phyloP scores from a whole-genome alignment of 805 yeast species.

The Lipomyces anomalus region DNA sequence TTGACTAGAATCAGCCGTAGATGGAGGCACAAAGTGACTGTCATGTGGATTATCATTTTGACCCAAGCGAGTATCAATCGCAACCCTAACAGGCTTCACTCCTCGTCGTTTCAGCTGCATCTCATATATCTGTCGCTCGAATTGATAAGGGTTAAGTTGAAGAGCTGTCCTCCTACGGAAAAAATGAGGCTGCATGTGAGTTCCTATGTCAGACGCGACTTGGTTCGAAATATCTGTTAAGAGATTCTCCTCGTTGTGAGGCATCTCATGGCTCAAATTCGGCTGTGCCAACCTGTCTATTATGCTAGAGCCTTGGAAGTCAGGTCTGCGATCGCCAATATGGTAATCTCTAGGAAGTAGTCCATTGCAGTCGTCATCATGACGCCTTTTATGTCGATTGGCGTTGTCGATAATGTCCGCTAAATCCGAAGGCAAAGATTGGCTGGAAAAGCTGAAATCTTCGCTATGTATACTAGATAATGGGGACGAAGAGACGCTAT shows the following conservation, averaged over 20 bases:
- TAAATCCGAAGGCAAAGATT: background rate
- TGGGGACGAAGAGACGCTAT: no score
- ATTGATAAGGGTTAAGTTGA: constrained; percentile 25
- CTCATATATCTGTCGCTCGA: constrained; percentile 25
- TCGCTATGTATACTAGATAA: background rate
- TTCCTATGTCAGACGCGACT: no score
- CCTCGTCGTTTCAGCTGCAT: constrained; percentile 20
- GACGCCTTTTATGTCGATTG: no score
- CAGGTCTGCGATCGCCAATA: background rate
- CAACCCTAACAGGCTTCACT: constrained; percentile 21
- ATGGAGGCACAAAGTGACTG: constrained; percentile 9
- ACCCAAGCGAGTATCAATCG: constrained; percentile 9
- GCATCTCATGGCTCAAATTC: background rate
- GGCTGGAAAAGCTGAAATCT: background rate
- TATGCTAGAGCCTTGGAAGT: background rate
- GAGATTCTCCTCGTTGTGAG: no score
- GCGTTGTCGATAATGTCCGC: background rate
- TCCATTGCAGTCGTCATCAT: no score
- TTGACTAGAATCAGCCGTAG: constrained; percentile 1
- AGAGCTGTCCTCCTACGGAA: constrained; percentile 24
- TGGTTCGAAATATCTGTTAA: no score
- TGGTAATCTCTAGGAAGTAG: no score
- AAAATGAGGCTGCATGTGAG: constrained; percentile 1
- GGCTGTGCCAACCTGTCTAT: background rate
- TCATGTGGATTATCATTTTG: constrained; percentile 4